A percentile compares a stretch with the other conserved stretches of the same genome.
Conservation (phyloP, 2,329 filamentous ascomycete species). For the Sarocladium kiliense region DNA sequence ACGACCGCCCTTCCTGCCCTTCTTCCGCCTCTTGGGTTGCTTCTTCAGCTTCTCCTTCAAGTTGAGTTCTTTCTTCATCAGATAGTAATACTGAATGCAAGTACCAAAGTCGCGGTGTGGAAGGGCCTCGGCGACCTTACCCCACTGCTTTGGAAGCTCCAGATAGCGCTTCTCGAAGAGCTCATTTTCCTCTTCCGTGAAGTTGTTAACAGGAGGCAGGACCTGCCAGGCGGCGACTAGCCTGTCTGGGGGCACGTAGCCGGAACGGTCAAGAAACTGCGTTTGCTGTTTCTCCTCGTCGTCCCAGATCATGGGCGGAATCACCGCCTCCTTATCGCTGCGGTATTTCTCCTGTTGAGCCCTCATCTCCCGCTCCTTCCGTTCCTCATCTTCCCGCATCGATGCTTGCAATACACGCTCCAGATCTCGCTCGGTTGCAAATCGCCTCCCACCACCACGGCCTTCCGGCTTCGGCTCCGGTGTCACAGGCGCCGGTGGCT, state of each 20-base stretch:
- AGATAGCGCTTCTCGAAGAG: slow-evolving; percentile 71
- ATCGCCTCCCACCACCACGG: slow-evolving; percentile 48
- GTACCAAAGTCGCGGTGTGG: slow-evolving; percentile 67
- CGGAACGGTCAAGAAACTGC: slow-evolving; percentile 61
- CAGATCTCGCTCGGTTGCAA: slow-evolving; percentile 67
- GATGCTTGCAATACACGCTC: slow-evolving; percentile 69
- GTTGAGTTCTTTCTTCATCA: slow-evolving; percentile 69
- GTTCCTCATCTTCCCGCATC: slow-evolving; percentile 64
- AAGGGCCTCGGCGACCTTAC: slow-evolving; percentile 65
- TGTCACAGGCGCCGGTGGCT: slow-evolving; percentile 30
- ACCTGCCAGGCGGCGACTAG: slow-evolving; percentile 68
- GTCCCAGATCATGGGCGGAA: slow-evolving; percentile 65
- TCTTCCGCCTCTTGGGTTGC: slow-evolving; percentile 55
- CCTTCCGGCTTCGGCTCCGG: slow-evolving; percentile 54
- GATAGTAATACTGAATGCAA: slow-evolving; percentile 83
- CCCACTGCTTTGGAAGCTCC: slow-evolving; percentile 78
- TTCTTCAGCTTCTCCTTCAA: slow-evolving; percentile 72
- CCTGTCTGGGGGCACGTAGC: slow-evolving; percentile 58
- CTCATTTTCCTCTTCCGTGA: slow-evolving; percentile 64
- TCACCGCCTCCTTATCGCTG: slow-evolving; percentile 69
- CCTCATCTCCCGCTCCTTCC: slow-evolving; percentile 59
- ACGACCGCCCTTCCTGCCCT: slow-evolving; percentile 52
- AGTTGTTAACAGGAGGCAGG: slow-evolving; percentile 68
- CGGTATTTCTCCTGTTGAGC: slow-evolving; percentile 65
- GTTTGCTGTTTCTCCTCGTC: slow-evolving; percentile 53